Evolutionary conservation across 2,329 filamentous ascomycete genomes (phyloP).

Genomic region (Colletotrichum neosansevieriae): DNA sequence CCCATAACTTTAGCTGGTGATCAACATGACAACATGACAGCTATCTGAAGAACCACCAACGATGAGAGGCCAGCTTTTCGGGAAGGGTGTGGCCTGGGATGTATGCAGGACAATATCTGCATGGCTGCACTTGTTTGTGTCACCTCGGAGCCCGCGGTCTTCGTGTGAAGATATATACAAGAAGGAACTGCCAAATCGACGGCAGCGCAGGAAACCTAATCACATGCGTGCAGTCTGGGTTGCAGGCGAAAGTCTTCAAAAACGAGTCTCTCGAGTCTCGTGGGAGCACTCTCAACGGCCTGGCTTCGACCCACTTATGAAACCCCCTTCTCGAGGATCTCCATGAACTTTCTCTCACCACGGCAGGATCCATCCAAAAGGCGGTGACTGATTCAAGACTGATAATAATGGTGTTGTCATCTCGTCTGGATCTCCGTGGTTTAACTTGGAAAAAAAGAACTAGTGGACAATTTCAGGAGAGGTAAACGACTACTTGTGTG

Average conservation of each 20-base stretch:
- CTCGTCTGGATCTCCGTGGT: background rate
- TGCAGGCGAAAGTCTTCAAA: background rate
- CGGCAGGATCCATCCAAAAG: slow-evolving; percentile 20
- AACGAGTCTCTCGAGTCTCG: background rate
- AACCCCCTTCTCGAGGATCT: slow-evolving; percentile 11
- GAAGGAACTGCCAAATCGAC: background rate
- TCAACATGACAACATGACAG: slow-evolving; percentile 6
- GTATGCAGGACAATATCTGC: background rate
- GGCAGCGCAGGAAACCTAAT: background rate
- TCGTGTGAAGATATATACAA: too few species aligned
- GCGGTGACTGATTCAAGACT: slow-evolving; percentile 29
- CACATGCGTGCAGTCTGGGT: too few species aligned
- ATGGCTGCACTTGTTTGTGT: slow-evolving; percentile 4
- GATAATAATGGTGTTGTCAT: background rate
- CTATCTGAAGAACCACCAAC: too few species aligned
- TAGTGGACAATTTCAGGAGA: background rate
- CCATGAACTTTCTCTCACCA: slow-evolving; percentile 17
- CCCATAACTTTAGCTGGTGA: slow-evolving; percentile 32
- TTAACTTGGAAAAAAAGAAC: background rate
- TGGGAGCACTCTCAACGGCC: background rate
- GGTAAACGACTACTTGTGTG: background rate
- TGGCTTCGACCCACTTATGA: slow-evolving; percentile 11
- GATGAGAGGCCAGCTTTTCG: too few species aligned
- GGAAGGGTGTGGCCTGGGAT: background rate
- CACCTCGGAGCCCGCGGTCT: slow-evolving; percentile 7